These are phyloP conservation scores for Colletotrichum sp. DNA, from an alignment of 2,329 filamentous ascomycete species.

Conservation along the genomic window DNA sequence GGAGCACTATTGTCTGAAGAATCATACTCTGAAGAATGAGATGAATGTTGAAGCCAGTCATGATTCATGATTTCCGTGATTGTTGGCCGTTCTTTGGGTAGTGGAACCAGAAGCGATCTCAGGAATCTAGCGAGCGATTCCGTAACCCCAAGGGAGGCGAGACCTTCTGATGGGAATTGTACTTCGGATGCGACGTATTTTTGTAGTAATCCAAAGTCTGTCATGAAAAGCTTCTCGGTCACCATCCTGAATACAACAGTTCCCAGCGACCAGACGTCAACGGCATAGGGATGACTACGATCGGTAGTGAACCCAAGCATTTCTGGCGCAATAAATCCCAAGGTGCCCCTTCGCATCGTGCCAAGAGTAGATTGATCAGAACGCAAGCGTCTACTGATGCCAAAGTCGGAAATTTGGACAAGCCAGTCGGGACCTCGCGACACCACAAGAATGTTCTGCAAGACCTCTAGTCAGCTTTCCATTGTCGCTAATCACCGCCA, in stretches of 20 bases:
- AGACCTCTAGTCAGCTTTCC: background rate
- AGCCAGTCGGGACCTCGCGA: background rate
- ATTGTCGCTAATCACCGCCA: background rate
- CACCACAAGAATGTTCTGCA: background rate
- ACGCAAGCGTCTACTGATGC: background rate
- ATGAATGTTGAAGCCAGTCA: background rate
- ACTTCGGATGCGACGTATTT: background rate
- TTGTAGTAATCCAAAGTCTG: background rate
- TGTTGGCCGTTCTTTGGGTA: background rate
- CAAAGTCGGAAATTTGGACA: background rate
- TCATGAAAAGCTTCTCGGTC: background rate
- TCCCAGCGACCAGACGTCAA: background rate
- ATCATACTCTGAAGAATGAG: background rate
- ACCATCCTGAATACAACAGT: background rate
- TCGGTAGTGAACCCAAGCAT: background rate
- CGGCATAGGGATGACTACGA: background rate
- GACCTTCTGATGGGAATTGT: background rate
- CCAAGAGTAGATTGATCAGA: background rate
- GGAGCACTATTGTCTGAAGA: background rate
- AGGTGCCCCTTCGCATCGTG: background rate
- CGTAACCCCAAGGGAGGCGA: background rate
- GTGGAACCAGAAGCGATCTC: background rate
- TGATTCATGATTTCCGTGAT: background rate
- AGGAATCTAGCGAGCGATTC: background rate
- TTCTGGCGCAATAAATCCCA: background rate